These are phyloP conservation scores for Dissophora globulifera DNA, from an alignment of 192 early-diverging fungal species.

Conservation along the genomic window DNA sequence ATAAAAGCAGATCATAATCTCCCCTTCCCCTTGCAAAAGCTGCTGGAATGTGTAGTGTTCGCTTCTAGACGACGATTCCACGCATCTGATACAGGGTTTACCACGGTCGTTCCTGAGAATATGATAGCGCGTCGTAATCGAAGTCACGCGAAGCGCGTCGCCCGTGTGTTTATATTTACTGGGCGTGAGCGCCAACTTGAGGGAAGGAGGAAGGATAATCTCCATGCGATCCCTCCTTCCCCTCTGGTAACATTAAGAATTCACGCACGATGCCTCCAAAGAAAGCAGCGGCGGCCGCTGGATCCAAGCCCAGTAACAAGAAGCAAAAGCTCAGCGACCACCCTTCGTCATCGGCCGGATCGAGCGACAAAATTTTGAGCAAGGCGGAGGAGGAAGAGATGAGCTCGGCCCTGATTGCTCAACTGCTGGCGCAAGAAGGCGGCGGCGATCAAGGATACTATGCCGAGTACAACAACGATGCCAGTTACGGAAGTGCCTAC, in stretches of 20 bases:
- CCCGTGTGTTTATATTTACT: no score
- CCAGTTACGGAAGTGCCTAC: slow-evolving; percentile 45
- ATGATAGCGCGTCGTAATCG: no score
- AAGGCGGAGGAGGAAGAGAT: slow-evolving; percentile 83
- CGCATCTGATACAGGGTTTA: no score
- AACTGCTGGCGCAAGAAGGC: slow-evolving; percentile 78
- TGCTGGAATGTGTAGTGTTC: no score
- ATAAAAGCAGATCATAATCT: no score
- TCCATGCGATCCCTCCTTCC: neutral
- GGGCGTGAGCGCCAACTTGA: no score
- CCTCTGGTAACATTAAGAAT: neutral
- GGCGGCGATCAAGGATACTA: slow-evolving; percentile 65
- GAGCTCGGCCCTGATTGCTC: slow-evolving; percentile 83
- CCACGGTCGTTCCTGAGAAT: no score
- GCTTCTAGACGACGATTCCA: no score
- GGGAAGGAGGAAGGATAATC: neutral
- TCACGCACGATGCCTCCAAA: slow-evolving; percentile 37
- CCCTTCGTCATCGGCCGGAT: neutral
- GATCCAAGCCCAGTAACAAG: slow-evolving; percentile 43
- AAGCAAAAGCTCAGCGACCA: slow-evolving; percentile 20
- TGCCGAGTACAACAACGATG: slow-evolving; percentile 68
- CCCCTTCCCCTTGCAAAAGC: no score
- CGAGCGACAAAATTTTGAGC: slow-evolving; percentile 46
- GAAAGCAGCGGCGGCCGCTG: slow-evolving; percentile 25
- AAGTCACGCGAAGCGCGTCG: no score